These are phyloP conservation scores for Barbarea vulgaris DNA, from an alignment of 345 rosid genomes.

Conservation along the genomic window DNA sequence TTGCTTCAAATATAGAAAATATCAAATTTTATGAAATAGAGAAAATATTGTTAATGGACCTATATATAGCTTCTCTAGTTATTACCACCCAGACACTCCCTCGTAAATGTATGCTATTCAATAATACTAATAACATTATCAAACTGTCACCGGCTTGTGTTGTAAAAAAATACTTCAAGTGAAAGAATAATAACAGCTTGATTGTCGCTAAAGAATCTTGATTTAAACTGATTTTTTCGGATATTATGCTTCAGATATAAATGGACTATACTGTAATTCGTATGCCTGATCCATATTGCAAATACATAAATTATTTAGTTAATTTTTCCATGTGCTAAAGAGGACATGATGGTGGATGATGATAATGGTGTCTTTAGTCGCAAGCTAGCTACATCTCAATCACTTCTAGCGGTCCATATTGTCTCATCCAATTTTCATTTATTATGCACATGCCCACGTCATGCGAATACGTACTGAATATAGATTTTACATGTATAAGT, in stretches of 20 bases:
- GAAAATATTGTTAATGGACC: background rate
- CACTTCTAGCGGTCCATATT: constrained; percentile 40
- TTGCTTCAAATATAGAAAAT: background rate
- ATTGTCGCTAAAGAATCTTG: constrained; percentile 25
- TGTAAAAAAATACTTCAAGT: background rate
- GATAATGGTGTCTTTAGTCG: constrained; percentile 35
- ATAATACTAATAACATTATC: background rate
- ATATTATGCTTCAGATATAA: constrained; percentile 5
- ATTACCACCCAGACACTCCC: background rate
- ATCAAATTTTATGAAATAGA: background rate
- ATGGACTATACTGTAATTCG: constrained; percentile 24
- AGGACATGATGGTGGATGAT: constrained; percentile 23
- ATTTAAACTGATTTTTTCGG: background rate
- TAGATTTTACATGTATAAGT: background rate
- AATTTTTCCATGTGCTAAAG: constrained; percentile 13
- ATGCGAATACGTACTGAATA: background rate
- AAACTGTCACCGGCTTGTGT: constrained; percentile 1
- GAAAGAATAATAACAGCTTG: constrained; percentile 30
- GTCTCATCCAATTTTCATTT: constrained; percentile 26
- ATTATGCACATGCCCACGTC: constrained; percentile 36
- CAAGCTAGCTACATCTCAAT: constrained; percentile 42
- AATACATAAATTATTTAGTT: background rate
- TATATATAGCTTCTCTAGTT: background rate
- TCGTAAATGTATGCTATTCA: constrained; percentile 7
- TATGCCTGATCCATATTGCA: constrained; percentile 18